These are phyloP conservation scores for Curvularia spicifera DNA, from an alignment of 2,329 filamentous ascomycete species.

Conservation along the genomic window DNA sequence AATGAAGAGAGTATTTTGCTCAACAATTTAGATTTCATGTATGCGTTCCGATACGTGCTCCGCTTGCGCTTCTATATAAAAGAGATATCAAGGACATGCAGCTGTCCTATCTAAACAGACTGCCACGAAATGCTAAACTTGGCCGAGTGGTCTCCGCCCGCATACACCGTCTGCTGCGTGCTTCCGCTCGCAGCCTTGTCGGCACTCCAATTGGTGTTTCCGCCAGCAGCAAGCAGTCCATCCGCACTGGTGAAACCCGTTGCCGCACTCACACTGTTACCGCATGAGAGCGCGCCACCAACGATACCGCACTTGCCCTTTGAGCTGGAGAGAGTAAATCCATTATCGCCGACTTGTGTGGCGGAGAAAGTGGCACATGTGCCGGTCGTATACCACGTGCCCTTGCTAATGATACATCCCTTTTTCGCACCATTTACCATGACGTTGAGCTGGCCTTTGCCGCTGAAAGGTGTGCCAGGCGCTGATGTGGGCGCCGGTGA, in stretches of 20 bases:
- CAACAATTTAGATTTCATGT: not conserved
- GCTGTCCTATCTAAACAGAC: conserved; percentile 8
- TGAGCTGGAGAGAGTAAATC: conserved; percentile 43
- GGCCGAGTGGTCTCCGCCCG: conserved; percentile 41
- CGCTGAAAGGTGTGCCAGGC: conserved; percentile 58
- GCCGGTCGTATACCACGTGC: conserved; percentile 71
- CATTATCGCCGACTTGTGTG: conserved; percentile 39
- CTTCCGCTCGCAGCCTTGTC: conserved; percentile 52
- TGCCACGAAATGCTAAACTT: conserved; percentile 51
- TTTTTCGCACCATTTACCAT: conserved; percentile 55
- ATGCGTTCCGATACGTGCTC: not conserved
- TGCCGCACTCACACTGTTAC: conserved; percentile 52
- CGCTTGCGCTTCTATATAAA: not conserved
- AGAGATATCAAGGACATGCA: too few relatives aligned
- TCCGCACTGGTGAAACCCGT: conserved; percentile 52
- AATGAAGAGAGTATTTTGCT: conserved; percentile 1
- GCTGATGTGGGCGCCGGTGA: conserved; percentile 40
- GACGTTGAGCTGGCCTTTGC: conserved; percentile 67
- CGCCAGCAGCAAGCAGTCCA: conserved; percentile 48
- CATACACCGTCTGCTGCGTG: conserved; percentile 55
- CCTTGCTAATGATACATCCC: conserved; percentile 71
- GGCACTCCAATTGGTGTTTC: conserved; percentile 53
- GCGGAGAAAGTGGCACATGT: conserved; percentile 72
- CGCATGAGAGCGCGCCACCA: conserved; percentile 62
- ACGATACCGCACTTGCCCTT: conserved; percentile 61